Evolutionary conservation across 2,329 filamentous ascomycete species (phyloP).

Genomic region (Xylaria multiplex): DNA sequence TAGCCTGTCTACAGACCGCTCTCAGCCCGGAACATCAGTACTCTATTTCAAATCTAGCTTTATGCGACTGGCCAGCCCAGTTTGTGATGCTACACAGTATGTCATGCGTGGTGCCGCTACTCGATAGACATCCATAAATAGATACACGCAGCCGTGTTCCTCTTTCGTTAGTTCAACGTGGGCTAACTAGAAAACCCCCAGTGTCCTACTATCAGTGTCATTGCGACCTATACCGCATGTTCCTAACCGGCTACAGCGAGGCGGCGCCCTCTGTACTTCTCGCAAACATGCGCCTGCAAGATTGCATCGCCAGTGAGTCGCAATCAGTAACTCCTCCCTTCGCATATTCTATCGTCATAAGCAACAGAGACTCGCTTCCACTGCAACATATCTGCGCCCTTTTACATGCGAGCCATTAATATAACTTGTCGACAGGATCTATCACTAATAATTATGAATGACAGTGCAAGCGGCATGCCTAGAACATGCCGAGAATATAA

Average conservation of each 20-base stretch:
- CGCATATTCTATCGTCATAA: neutral
- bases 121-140: neutral
- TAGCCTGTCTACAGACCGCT: constrained; percentile 38
- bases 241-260: constrained; percentile 54
- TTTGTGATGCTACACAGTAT: constrained; percentile 48
- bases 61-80: constrained; percentile 42
- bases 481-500: constrained; percentile 53
- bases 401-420: too few relatives aligned
- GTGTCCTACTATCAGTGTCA: constrained; percentile 56
- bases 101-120: neutral
- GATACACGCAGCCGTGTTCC: neutral
- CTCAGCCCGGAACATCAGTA: constrained; percentile 42
- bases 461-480: constrained; percentile 49
- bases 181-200: constrained; percentile 3
- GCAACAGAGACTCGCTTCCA: neutral
- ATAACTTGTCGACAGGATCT: too few relatives aligned
- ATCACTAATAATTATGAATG: too few relatives aligned
- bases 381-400: too few relatives aligned
- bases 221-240: constrained; percentile 57
- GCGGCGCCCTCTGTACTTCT: constrained; percentile 49
- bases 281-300: constrained; percentile 43
- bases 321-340: neutral
- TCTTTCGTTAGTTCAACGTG: neutral
- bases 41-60: constrained; percentile 40
- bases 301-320: constrained; percentile 45